Conservation (phyloP, 1,139 yeast species). For the Yueomyces sp. region DNA sequence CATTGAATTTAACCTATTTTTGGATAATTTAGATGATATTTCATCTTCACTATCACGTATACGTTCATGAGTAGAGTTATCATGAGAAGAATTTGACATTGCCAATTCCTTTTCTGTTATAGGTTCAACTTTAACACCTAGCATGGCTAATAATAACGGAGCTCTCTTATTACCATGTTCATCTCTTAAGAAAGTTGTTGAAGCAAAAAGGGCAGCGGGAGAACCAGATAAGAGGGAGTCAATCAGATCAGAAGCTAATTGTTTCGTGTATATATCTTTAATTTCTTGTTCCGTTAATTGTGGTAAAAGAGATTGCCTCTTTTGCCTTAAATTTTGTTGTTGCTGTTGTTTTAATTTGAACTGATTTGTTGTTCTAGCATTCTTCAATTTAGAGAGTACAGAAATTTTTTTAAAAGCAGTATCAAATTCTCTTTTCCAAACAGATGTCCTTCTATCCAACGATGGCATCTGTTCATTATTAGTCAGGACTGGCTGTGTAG, state of each 20-base stretch:
- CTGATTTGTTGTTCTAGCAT: slow-evolving; percentile 1
- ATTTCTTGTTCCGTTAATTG: slow-evolving; percentile 1
- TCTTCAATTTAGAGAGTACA: slow-evolving; percentile 15
- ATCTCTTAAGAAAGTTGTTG: slow-evolving; percentile 64
- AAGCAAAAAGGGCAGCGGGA: slow-evolving; percentile 68
- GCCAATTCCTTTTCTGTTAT: slow-evolving; percentile 22
- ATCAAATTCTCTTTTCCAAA: slow-evolving; percentile 21
- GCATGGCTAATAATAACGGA: slow-evolving; percentile 62
- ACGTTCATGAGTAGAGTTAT: neutral
- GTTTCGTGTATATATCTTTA: slow-evolving; percentile 16
- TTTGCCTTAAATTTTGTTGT: neutral
- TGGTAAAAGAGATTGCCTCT: neutral
- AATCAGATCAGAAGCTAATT: slow-evolving; percentile 52
- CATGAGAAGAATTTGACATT: neutral
- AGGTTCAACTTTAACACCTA: slow-evolving; percentile 48
- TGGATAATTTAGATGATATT: neutral
- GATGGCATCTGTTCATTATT: slow-evolving; percentile 1
- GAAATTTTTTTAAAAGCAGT: slow-evolving; percentile 18
- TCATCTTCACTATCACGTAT: neutral
- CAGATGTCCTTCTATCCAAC: slow-evolving; percentile 2
- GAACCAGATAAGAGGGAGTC: slow-evolving; percentile 58
- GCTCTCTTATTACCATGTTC: slow-evolving; percentile 71
- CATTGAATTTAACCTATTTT: neutral
- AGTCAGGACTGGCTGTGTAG: neutral
- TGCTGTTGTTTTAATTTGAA: slow-evolving; percentile 3